Conservation (phyloP, 148 eudicot genomes). For the Camellia lanceoleosa region DNA sequence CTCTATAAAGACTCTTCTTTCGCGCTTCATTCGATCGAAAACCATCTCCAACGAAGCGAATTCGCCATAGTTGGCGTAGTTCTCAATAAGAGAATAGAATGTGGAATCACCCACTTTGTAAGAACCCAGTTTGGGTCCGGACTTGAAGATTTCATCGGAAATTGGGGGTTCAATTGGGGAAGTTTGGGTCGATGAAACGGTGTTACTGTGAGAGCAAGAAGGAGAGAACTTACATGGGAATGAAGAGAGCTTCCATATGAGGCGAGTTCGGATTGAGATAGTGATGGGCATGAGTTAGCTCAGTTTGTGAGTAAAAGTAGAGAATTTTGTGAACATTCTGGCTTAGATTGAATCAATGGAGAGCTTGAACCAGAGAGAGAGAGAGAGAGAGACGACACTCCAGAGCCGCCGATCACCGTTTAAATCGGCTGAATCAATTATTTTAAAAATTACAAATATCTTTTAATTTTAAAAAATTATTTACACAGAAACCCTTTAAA, state of each 20-base stretch:
- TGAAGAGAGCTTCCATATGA: conserved; percentile 20
- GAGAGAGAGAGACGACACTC: neutral
- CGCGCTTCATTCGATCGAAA: conserved; percentile 65
- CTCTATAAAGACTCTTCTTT: conserved; percentile 60
- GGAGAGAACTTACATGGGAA: conserved; percentile 30
- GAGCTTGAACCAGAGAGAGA: neutral
- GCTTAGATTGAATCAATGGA: neutral
- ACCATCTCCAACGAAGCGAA: conserved; percentile 56
- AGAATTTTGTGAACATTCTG: neutral
- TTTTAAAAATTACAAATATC: too few species aligned
- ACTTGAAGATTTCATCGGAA: conserved; percentile 37
- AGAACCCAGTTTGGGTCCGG: conserved; percentile 48
- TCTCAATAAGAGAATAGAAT: conserved; percentile 59
- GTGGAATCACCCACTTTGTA: conserved; percentile 75
- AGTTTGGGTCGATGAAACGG: conserved; percentile 16
- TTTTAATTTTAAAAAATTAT: too few species aligned
- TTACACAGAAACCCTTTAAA: too few species aligned
- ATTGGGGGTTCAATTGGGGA: conserved; percentile 30
- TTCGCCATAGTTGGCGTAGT: conserved; percentile 51
- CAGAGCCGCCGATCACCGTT: too few species aligned
- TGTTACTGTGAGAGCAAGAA: conserved; percentile 13
- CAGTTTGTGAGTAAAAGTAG: neutral
- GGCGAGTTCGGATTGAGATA: conserved; percentile 19
- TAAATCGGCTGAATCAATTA: too few species aligned
- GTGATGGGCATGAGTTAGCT: conserved; percentile 36